phyloP scores from a whole-genome alignment of 2,329 filamentous ascomycete genomes.

The Lecanicillium sp. region DNA sequence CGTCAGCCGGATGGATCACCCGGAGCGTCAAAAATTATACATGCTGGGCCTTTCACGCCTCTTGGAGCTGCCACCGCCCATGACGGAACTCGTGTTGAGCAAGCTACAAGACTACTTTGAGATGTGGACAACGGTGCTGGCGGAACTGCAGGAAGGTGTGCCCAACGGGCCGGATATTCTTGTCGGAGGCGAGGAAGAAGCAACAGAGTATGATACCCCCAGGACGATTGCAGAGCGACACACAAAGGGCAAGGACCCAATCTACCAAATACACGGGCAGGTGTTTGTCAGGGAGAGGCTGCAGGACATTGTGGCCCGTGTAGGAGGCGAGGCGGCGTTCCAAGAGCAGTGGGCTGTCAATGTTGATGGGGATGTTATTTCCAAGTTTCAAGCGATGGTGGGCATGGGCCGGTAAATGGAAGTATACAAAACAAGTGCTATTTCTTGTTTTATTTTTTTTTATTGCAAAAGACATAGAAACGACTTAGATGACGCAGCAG shows the following conservation, averaged over 20 bases:
- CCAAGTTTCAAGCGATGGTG: constrained; percentile 42
- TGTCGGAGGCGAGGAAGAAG: constrained; percentile 34
- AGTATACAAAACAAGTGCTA: constrained; percentile 1
- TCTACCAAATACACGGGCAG: constrained; percentile 58
- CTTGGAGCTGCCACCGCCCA: constrained; percentile 51
- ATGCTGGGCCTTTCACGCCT: constrained; percentile 65
- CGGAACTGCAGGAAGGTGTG: constrained; percentile 55
- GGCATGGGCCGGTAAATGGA: constrained; percentile 13
- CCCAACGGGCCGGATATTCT: constrained; percentile 42
- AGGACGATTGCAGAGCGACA: constrained; percentile 45
- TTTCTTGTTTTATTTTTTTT: constrained; percentile 6
- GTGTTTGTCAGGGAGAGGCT: constrained; percentile 57
- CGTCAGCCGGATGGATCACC: constrained; percentile 58
- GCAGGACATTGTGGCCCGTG: constrained; percentile 45
- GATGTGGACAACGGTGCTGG: constrained; percentile 65
- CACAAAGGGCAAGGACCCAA: constrained; percentile 51
- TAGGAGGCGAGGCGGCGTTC: constrained; percentile 59
- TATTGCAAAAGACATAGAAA: not conserved
- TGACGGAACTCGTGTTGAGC: constrained; percentile 48
- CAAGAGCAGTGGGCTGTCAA: constrained; percentile 62
- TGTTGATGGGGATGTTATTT: constrained; percentile 64
- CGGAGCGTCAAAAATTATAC: constrained; percentile 61
- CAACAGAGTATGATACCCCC: constrained; percentile 47
- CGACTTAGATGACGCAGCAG: constrained; percentile 2
- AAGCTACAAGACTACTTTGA: constrained; percentile 65